Base-by-base conservation (phyloP, 768 basidiomycete genomes). In the Boletales sp. region DNA sequence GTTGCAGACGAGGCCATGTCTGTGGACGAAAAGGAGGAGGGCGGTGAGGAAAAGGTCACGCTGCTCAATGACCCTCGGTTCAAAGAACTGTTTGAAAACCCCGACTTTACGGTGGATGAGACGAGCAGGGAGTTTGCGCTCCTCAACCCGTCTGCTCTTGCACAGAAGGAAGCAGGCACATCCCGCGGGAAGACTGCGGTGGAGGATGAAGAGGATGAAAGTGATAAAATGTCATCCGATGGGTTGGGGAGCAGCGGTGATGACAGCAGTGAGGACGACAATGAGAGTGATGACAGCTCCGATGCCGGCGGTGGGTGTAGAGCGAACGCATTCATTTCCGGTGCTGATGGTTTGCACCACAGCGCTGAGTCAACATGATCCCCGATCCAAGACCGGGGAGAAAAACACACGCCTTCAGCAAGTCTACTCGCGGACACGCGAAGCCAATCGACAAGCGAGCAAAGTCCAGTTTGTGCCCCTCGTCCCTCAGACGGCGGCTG, bases 81-180 rank as follows among this genome's bases (percentile, higher is more conserved):
- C 79, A 76, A 84, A 49, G 86, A 82, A 40, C 78, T 99, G 35
- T 99, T 97, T 69, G 83, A 90, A 70, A 84, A 97, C 62, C 86
- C 91, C 4, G 89, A 90, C 48, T 99, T 91, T 67, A 79, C 87
- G 60, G 89, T 99, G 56, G 95, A 98, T 69, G 90, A 94, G 72
- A 79, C 71, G 37, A 89, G 76, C 57, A 77, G 90, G 59, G 97
- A 98, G 72, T 98, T 78, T 66, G 88, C 86, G n/a, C 69, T 98
- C 56, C 81, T 97, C 64, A 94, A 98, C 67, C 95, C 95, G 13
- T 94, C 93, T 17, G 70, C 86, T 10, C 82, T 72, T n/a, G 76
- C 80, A 29, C 78, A 79, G 63, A 80, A 74, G 64, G n/a, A n/a
- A n/a, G n/a, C n/a, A n/a, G n/a, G n/a, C n/a, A 69, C 52, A 51